Evolutionary conservation across 2,329 filamentous ascomycete genomes (phyloP).

Genomic region (Iodosphaeria phyllophila): DNA sequence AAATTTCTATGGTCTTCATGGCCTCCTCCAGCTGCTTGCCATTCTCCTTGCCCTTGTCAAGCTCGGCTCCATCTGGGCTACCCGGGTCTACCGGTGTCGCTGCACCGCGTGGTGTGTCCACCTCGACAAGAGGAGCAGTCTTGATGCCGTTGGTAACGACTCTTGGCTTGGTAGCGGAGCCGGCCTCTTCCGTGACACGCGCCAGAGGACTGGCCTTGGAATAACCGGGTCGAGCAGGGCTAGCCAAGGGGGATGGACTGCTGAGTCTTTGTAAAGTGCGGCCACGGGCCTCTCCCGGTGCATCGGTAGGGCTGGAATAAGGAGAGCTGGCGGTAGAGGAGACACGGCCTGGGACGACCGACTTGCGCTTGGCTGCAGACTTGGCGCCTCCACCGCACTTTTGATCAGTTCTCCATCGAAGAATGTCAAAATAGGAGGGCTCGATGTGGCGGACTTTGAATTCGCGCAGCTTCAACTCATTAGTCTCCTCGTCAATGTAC

Average conservation of each 20-base stretch:
- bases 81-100: conserved; percentile 21
- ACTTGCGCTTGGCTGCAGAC: conserved; percentile 30
- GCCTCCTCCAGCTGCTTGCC: conserved; percentile 29
- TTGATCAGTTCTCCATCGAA: conserved; percentile 89
- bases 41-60: conserved; percentile 20
- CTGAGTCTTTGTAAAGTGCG: conserved; percentile 53
- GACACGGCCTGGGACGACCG: conserved; percentile 22
- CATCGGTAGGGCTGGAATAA: conserved; percentile 47
- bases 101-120: conserved; percentile 34
- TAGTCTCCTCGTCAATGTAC: conserved; percentile 78
- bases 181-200: conserved; percentile 51
- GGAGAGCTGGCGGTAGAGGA: conserved; percentile 31
- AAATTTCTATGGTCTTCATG: conserved; percentile 47
- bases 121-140: conserved; percentile 33
- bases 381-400: conserved; percentile 57
- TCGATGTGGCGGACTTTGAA: conserved; percentile 83
- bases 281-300: conserved; percentile 42
- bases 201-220: conserved; percentile 56
- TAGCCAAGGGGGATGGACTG: conserved; percentile 41
- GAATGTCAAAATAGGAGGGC: conserved; percentile 82
- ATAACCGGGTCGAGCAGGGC: conserved; percentile 45
- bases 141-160: conserved; percentile 17
- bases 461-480: conserved; percentile 79
- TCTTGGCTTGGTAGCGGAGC: conserved; percentile 4
- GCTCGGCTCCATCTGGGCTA: conserved; percentile 14